Base-by-base conservation (phyloP, 257 asterid species). In the Thymus mandschuricus region DNA sequence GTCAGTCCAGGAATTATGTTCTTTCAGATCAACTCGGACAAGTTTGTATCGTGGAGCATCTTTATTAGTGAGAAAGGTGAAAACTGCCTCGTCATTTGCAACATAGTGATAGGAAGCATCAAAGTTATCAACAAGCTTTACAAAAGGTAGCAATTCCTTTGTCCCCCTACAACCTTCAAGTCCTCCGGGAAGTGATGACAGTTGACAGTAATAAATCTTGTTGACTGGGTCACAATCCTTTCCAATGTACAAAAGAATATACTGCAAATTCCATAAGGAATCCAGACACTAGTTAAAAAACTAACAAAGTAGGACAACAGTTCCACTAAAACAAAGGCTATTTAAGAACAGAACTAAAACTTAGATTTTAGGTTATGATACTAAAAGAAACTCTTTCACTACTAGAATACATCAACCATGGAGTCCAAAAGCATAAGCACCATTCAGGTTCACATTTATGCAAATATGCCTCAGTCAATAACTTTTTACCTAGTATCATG, bases 21-120 rank as follows among this genome's bases (percentile, higher is more conserved):
- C 89, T 68, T 75, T 80, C 11, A 89, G 55, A 68, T 95, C 92
- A 28, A 92, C 92, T 59, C 92, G 80, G 67, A 89, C 87, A 44
- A 95, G 86, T 80, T 92, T 95, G 82, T 88, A 85, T 76, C 86
- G 88, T n/a, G 99, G 97, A 69, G 99, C 96, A 77, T 87, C 86
- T 80, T 95, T 92, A 76, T 95, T 92, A 50, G 97, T 85, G 66
- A 75, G 87, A 57, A 95, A 89, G 58, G 98, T 95, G 81, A 89
- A 92, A 62, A 86, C 45, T 2, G 98, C 75, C 58, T 81, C 94
- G 52, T 92, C 95, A 82, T 95, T 88, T 5, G 99, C 97, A 73
- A 89, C 85, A 64, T 76, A 76, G 27, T 54, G 60, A 70, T 92
- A 95, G 63, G 81, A 82, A 76, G 99, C 99, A 45, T 89, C 97